Evolutionary conservation across 192 early-diverging fungal species (phyloP).

Genomic region (Linnemannia hyalina): DNA sequence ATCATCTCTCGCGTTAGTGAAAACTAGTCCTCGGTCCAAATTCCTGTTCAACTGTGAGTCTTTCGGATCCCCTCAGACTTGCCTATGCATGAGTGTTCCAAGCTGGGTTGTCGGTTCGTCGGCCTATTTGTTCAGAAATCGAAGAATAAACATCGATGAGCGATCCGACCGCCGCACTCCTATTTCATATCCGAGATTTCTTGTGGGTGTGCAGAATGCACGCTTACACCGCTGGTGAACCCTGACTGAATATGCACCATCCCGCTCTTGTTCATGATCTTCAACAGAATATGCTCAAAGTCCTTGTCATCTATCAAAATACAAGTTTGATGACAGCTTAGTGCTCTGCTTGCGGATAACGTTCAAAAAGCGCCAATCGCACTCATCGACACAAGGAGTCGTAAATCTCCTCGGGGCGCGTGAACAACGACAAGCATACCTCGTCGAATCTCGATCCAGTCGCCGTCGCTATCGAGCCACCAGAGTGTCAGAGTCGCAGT

Average conservation of each 20-base stretch:
- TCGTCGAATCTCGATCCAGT: constrained; percentile 47
- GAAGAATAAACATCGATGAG: background rate
- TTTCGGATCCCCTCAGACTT: background rate
- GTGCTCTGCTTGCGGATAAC: no score
- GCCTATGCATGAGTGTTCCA: constrained; percentile 24
- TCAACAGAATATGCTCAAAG: constrained; percentile 18
- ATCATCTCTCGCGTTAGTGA: background rate
- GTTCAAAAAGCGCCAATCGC: no score
- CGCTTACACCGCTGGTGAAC: constrained; percentile 16
- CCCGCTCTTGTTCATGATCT: constrained; percentile 12
- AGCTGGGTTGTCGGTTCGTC: constrained; percentile 26
- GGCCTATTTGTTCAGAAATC: background rate
- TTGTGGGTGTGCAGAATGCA: background rate
- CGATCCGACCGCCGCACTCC: background rate
- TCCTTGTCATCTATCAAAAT: constrained; percentile 25
- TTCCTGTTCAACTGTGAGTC: background rate
- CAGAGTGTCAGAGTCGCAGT: background rate
- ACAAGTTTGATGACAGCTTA: background rate
- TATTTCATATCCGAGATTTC: background rate
- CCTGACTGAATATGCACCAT: constrained; percentile 39
- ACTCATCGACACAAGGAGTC: no score
- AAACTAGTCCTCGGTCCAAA: background rate
- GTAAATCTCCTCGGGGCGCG: no score
- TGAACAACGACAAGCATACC: background rate
- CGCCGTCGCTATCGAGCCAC: constrained; percentile 39